A percentile compares a stretch with the other conserved stretches of the same genome.
Conservation (phyloP, 345 rosid genomes). For the Anacardium occidentale region DNA sequence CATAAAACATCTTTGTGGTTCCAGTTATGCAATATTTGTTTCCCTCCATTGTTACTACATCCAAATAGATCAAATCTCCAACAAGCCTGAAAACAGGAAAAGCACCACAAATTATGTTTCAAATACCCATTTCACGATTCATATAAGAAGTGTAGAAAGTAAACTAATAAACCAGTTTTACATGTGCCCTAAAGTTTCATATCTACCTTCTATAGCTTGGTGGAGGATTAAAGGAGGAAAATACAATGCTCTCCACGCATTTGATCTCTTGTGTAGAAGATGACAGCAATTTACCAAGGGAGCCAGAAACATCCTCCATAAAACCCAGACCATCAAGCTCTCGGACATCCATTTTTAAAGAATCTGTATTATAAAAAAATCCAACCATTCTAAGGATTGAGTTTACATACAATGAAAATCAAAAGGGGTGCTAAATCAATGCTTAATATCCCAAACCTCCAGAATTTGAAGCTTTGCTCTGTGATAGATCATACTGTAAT, state of each 20-base stretch:
- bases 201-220: constrained; percentile 87
- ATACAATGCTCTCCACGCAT: constrained; percentile 81
- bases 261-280: constrained; percentile 67
- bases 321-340: constrained; percentile 92
- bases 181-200: not conserved
- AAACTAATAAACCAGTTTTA: not conserved
- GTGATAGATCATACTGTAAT: constrained; percentile 62
- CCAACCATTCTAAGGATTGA: constrained; percentile 1
- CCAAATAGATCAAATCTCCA: constrained; percentile 94
- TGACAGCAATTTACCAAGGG: constrained; percentile 61
- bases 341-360: constrained; percentile 58
- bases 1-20: constrained; percentile 79
- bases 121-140: not conserved
- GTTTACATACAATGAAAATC: constrained; percentile 11
- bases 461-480: constrained; percentile 53
- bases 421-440: not conserved
- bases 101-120: constrained; percentile 5
- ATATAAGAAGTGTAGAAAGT: not conserved
- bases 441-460: constrained; percentile 50
- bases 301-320: constrained; percentile 90
- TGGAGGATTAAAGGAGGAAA: constrained; percentile 97
- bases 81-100: constrained; percentile 60
- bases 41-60: constrained; percentile 82
- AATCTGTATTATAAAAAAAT: constrained; percentile 47
- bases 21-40: constrained; percentile 81